These are phyloP conservation scores for Tetracentron sinense DNA, from an alignment of 164 flowering plant genomes.

Conservation along the genomic window DNA sequence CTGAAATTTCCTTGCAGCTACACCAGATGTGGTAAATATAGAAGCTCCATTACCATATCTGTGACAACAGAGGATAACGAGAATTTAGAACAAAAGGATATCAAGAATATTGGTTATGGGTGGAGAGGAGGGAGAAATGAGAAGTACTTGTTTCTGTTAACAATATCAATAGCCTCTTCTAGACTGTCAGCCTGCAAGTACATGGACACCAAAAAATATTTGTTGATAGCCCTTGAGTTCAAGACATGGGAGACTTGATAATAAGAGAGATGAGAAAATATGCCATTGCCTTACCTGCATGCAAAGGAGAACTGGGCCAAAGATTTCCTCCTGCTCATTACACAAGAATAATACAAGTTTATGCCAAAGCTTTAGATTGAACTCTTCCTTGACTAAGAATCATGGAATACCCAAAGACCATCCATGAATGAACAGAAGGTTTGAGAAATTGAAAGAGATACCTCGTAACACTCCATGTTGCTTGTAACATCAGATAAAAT, in stretches of 20 bases:
- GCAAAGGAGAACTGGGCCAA: conserved; percentile 71
- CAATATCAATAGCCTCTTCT: conserved; percentile 56
- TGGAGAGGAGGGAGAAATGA: not conserved
- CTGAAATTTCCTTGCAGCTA: conserved; percentile 20
- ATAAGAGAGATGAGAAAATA: not conserved
- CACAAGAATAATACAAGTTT: conserved; percentile 18
- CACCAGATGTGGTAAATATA: conserved; percentile 23
- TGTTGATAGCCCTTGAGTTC: conserved; percentile 8
- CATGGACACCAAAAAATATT: conserved; percentile 4
- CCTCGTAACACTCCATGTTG: conserved; percentile 96
- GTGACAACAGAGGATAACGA: not conserved
- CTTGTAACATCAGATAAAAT: conserved; percentile 65
- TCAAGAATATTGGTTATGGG: not conserved
- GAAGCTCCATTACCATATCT: conserved; percentile 19
- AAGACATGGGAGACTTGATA: not conserved
- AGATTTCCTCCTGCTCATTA: conserved; percentile 63
- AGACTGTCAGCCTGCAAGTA: conserved; percentile 48
- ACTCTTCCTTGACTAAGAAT: conserved; percentile 11
- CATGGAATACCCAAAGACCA: conserved; percentile 1
- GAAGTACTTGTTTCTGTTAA: conserved; percentile 49
- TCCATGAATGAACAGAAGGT: not conserved
- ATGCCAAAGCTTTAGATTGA: conserved; percentile 7
- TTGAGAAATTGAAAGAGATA: conserved; percentile 17
- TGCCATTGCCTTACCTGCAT: conserved; percentile 46
- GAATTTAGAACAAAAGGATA: not conserved